phyloP scores from a whole-genome alignment of 495 filamentous ascomycete genomes.

The Pseudoneurospora amorphoporcata region DNA sequence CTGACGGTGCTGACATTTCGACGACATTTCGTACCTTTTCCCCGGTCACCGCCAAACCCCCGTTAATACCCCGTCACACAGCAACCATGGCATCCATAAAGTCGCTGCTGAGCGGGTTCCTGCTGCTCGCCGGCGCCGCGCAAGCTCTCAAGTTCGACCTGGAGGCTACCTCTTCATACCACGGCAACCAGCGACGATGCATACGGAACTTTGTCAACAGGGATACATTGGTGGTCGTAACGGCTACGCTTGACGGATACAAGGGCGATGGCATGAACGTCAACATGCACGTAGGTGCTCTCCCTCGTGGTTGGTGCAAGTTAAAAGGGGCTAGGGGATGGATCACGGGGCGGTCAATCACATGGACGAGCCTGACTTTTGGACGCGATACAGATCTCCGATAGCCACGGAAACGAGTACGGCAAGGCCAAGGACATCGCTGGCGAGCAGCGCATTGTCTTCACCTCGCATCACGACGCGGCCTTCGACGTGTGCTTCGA shows the following conservation, averaged over 20 bases:
- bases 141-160: constrained; percentile 92
- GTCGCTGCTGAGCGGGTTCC: constrained; percentile 37
- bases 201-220: constrained; percentile 92
- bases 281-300: constrained; percentile 80
- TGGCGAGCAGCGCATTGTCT: constrained; percentile 86
- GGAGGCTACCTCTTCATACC: constrained; percentile 51
- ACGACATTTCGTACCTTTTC: neutral
- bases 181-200: constrained; percentile 60
- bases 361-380: neutral
- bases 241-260: constrained; percentile 70
- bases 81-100: constrained; percentile 21
- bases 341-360: neutral
- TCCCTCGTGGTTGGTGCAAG: neutral
- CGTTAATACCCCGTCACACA: neutral
- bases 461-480: constrained; percentile 88
- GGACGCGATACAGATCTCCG: constrained; percentile 61
- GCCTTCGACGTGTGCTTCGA: constrained; percentile 98
- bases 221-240: constrained; percentile 97
- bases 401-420: constrained; percentile 92
- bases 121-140: constrained; percentile 49
- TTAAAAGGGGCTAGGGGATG: neutral
- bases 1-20: neutral
- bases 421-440: constrained; percentile 80
- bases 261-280: constrained; percentile 89
- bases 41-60: neutral